Percentiles rank a stretch among this genome's conserved stretches.
These are phyloP conservation scores for Didymella lethalis DNA, from an alignment of 2,329 filamentous ascomycete species.

Conservation along the genomic window DNA sequence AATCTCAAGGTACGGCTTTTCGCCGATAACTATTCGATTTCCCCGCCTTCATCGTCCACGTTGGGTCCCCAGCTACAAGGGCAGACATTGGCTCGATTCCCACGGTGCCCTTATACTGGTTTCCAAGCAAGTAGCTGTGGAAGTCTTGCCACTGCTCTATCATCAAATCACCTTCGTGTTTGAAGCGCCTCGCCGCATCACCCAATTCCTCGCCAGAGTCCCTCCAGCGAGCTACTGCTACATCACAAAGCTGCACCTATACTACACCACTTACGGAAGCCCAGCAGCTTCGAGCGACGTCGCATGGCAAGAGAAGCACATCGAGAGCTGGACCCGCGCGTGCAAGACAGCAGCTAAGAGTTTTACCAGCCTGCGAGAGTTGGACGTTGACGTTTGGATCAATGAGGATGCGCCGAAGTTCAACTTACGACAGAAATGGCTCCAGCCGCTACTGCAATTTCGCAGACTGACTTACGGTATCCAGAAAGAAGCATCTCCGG, in stretches of 20 bases:
- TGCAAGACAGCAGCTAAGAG: constrained; percentile 33
- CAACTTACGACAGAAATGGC: constrained; percentile 34
- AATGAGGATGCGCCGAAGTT: constrained; percentile 31
- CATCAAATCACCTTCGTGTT: constrained; percentile 42
- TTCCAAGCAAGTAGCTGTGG: constrained; percentile 40
- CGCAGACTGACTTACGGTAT: constrained; percentile 23
- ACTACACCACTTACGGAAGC: constrained; percentile 42
- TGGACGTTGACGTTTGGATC: constrained; percentile 35
- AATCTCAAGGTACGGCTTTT: background rate
- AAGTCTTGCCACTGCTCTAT: constrained; percentile 43
- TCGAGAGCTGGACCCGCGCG: constrained; percentile 31
- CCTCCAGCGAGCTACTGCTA: constrained; percentile 26
- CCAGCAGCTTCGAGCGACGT: constrained; percentile 22
- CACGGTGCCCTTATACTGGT: constrained; percentile 40
- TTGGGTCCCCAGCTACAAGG: background rate
- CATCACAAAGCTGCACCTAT: constrained; percentile 41
- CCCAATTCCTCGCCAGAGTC: constrained; percentile 36
- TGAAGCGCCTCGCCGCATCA: constrained; percentile 35
- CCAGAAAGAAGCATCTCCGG: background rate
- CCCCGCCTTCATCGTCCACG: constrained; percentile 31
- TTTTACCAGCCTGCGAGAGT: constrained; percentile 30
- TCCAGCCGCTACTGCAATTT: constrained; percentile 43
- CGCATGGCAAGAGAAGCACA: constrained; percentile 40
- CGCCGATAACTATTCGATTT: constrained; percentile 23
- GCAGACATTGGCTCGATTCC: constrained; percentile 36